phyloP scores from a whole-genome alignment of 768 basidiomycete species.

The Boletellus sp. region DNA sequence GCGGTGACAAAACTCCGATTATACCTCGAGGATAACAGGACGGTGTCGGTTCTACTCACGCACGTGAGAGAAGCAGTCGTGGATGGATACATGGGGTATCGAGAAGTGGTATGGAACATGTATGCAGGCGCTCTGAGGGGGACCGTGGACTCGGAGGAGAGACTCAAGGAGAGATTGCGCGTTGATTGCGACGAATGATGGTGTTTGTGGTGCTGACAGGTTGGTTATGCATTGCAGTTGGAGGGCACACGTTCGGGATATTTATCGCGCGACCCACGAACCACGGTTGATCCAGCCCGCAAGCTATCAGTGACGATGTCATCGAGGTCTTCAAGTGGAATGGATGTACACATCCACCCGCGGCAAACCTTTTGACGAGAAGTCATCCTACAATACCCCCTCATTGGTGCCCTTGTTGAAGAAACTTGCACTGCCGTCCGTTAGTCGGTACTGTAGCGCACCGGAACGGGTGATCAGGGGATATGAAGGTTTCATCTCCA shows the following conservation, averaged over 20 bases:
- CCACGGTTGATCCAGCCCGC: not conserved
- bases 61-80: slow-evolving; percentile 74
- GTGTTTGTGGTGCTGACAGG: not conserved
- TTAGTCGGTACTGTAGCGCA: slow-evolving; percentile 69
- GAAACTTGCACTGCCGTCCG: slow-evolving; percentile 60
- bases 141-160: slow-evolving; percentile 33
- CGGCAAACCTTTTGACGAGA: not conserved
- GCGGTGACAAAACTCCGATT: slow-evolving; percentile 58
- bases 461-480: slow-evolving; percentile 45
- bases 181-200: slow-evolving; percentile 32
- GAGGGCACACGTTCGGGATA: not conserved
- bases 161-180: slow-evolving; percentile 39
- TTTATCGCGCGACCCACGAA: no score
- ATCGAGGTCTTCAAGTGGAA: no score
- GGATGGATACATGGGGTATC: slow-evolving; percentile 71
- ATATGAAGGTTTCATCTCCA: slow-evolving; percentile 30
- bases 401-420: slow-evolving; percentile 71
- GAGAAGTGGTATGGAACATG: slow-evolving; percentile 56
- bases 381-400: slow-evolving; percentile 49
- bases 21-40: slow-evolving; percentile 79
- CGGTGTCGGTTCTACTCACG: slow-evolving; percentile 71
- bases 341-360: no score
- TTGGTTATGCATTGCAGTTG: not conserved
- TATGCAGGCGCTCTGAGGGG: slow-evolving; percentile 36
- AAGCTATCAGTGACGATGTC: not conserved